Conservation (phyloP, 129 eudicot species). For the Calendula officinalis region DNA sequence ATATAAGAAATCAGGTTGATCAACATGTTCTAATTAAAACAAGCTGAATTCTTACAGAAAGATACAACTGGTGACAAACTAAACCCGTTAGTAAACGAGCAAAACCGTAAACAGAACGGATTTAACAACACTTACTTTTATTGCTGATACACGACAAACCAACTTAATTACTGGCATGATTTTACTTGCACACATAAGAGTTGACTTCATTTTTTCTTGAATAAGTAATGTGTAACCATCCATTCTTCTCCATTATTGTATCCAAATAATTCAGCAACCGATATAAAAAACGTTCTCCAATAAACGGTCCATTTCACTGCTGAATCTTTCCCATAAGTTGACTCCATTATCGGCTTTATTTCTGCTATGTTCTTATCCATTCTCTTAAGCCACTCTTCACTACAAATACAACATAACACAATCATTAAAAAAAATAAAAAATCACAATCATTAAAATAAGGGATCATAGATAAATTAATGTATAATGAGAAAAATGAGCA, state of each 20-base stretch:
- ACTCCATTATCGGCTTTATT: conserved; percentile 82
- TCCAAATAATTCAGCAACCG: conserved; percentile 84
- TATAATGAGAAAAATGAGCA: conserved; percentile 6
- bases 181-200: neutral
- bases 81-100: neutral
- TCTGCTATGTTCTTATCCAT: conserved; percentile 67
- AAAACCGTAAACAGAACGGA: neutral
- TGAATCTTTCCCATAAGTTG: conserved; percentile 92
- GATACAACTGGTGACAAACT: neutral
- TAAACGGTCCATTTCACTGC: conserved; percentile 89
- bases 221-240: conserved; percentile 93
- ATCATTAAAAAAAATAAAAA: neutral
- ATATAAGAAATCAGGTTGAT: too few species aligned
- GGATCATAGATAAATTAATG: neutral
- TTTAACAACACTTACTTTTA: neutral
- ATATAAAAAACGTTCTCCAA: conserved; percentile 91
- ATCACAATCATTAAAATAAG: neutral
- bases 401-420: conserved; percentile 31
- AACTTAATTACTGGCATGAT: neutral
- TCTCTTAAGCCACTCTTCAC: conserved; percentile 97
- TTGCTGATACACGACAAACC: neutral
- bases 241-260: conserved; percentile 97
- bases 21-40: too few species aligned
- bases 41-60: too few species aligned
- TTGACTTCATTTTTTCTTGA: conserved; percentile 58